These are phyloP conservation scores for Porogramme epimiltina DNA, from an alignment of 1,284 basidiomycete species.

Conservation along the genomic window DNA sequence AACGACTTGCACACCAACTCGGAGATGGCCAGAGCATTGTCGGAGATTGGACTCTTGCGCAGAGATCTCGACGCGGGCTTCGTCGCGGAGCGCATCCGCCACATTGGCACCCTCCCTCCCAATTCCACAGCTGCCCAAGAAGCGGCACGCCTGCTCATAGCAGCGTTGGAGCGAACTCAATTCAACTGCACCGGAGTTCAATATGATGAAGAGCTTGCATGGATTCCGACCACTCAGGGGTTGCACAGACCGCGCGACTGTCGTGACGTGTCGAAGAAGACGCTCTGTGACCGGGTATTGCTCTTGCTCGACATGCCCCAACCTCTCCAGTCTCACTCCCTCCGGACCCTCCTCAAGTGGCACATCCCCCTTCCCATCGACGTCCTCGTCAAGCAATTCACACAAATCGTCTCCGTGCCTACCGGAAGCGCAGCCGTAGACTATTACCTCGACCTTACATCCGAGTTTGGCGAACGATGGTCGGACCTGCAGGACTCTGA, in stretches of 20 bases:
- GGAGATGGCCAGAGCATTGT: neutral
- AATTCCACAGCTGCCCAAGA: neutral
- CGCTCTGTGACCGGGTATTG: constrained; percentile 18
- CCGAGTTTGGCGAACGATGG: constrained; percentile 16
- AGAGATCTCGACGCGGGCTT: constrained; percentile 4
- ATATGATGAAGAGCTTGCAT: constrained; percentile 3
- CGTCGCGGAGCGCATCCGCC: constrained; percentile 4
- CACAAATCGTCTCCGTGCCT: constrained; percentile 4
- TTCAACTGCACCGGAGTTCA: constrained; percentile 3
- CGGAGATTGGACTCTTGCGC: constrained; percentile 7
- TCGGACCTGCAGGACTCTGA: neutral
- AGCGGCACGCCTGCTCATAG: constrained; percentile 2
- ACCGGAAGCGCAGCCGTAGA: neutral
- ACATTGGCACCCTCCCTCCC: neutral
- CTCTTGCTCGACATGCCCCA: constrained; percentile 5
- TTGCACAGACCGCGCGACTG: constrained; percentile 1
- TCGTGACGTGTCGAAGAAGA: constrained; percentile 6
- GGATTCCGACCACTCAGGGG: constrained; percentile 14
- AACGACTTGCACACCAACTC: neutral
- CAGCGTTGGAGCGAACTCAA: neutral
- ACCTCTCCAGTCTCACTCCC: neutral
- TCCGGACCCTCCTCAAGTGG: constrained; percentile 16
- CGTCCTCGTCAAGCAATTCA: constrained; percentile 12
- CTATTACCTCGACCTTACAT: constrained; percentile 9
- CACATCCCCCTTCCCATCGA: constrained; percentile 9